phyloP scores from a whole-genome alignment of 2,329 filamentous ascomycete genomes.

The Claviceps citrina region DNA sequence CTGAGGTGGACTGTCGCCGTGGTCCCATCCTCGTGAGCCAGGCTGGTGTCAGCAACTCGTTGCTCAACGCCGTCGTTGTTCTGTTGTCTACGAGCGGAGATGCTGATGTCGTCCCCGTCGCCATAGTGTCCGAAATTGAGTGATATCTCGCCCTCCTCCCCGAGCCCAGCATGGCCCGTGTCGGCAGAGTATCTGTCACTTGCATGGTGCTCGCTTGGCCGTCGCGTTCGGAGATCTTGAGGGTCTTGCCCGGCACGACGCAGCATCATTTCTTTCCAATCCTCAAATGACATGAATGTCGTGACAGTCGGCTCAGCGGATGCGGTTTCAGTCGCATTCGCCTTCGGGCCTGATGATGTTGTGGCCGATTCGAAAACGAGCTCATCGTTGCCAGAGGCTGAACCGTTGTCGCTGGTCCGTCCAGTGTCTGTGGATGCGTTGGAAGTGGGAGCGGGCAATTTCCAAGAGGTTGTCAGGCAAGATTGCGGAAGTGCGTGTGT shows the following conservation, averaged over 20 bases:
- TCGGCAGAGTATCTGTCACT: slow-evolving; percentile 37
- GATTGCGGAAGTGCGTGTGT: slow-evolving; percentile 63
- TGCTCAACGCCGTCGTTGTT: slow-evolving; percentile 10
- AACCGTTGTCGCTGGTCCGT: background rate
- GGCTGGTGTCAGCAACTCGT: slow-evolving; percentile 25
- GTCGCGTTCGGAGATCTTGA: slow-evolving; percentile 49
- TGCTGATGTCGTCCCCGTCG: slow-evolving; percentile 9
- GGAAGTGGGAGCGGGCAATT: slow-evolving; percentile 14
- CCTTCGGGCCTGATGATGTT: background rate
- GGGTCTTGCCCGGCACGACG: slow-evolving; percentile 64
- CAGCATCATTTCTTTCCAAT: slow-evolving; percentile 92
- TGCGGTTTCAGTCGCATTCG: slow-evolving; percentile 4
- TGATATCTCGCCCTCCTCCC: slow-evolving; percentile 74
- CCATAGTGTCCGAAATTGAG: slow-evolving; percentile 33
- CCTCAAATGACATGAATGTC: slow-evolving; percentile 87
- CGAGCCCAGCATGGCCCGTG: slow-evolving; percentile 61
- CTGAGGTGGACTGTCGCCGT: slow-evolving; percentile 48
- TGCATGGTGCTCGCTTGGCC: slow-evolving; percentile 34
- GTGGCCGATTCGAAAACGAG: background rate
- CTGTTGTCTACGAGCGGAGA: background rate
- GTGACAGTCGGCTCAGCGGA: slow-evolving; percentile 8
- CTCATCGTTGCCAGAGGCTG: background rate
- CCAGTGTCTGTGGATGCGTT: background rate
- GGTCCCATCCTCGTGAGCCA: slow-evolving; percentile 28
- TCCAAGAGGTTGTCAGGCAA: slow-evolving; percentile 52